phyloP scores from a whole-genome alignment of 2,329 filamentous ascomycete genomes.

The Septoria petroselini region DNA sequence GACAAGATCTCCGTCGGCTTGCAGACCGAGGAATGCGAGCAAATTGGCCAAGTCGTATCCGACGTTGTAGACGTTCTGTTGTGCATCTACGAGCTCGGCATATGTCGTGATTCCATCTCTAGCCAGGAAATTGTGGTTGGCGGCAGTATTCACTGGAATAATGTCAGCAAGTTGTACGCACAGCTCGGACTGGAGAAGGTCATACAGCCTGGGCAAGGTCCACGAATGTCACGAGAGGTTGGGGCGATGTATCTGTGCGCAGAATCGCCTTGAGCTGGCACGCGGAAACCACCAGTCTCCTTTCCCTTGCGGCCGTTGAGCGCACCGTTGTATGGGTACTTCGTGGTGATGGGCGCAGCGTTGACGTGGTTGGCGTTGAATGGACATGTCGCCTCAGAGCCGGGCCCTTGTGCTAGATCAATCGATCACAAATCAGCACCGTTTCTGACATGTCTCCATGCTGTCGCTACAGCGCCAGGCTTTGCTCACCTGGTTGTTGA shows the following conservation, averaged over 20 bases:
- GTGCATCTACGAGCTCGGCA: conserved; percentile 46
- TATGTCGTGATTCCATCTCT: conserved; percentile 45
- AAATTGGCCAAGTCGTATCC: conserved; percentile 43
- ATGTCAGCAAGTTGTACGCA: neutral
- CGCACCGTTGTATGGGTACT: conserved; percentile 46
- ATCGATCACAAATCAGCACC: too few species aligned
- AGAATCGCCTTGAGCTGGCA: conserved; percentile 44
- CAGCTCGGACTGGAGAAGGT: conserved; percentile 27
- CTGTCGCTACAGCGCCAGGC: too few species aligned
- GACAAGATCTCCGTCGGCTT: conserved; percentile 43
- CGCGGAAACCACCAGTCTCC: conserved; percentile 44
- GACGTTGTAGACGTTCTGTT: conserved; percentile 48
- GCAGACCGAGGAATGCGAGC: conserved; percentile 42
- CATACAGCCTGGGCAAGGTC: conserved; percentile 38
- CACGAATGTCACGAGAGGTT: conserved; percentile 41
- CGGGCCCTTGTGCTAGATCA: too few species aligned
- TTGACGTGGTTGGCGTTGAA: conserved; percentile 41
- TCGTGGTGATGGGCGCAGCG: conserved; percentile 37
- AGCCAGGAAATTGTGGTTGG: conserved; percentile 46
- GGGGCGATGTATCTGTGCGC: conserved; percentile 42
- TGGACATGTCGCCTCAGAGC: conserved; percentile 36
- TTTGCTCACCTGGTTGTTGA: conserved; percentile 37
- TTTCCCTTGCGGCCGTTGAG: conserved; percentile 44
- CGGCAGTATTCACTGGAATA: conserved; percentile 39
- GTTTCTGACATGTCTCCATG: too few species aligned